Conservation (phyloP, 2,329 filamentous ascomycete species). For the Sclerotinia nivalis region DNA sequence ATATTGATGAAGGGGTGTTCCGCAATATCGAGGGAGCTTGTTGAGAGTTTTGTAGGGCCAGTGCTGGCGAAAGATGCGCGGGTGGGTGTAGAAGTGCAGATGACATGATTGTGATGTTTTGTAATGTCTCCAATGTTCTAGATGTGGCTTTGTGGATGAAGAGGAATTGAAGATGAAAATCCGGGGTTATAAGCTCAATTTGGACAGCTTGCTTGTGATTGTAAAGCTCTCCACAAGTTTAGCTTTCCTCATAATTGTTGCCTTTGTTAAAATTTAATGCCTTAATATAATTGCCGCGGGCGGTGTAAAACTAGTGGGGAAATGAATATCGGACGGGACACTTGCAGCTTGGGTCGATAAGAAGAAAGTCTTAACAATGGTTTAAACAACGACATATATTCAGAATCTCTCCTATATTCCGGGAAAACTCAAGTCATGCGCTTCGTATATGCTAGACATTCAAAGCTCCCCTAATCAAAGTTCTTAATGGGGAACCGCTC, state of each 20-base stretch:
- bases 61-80: conserved; percentile 55
- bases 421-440: conserved; percentile 6
- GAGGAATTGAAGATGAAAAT: neutral
- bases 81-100: conserved; percentile 58
- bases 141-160: conserved; percentile 4
- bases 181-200: conserved; percentile 5
- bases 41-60: conserved; percentile 60
- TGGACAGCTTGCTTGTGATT: conserved; percentile 19
- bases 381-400: neutral
- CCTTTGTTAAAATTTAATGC: neutral
- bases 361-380: neutral
- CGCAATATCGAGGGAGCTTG: conserved; percentile 58
- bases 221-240: conserved; percentile 16
- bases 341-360: conserved; percentile 1
- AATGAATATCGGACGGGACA: conserved; percentile 7
- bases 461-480: conserved; percentile 11
- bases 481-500: conserved; percentile 22
- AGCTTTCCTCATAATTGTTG: conserved; percentile 3
- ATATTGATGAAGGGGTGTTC: conserved; percentile 55
- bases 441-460: neutral
- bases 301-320: conserved; percentile 13
- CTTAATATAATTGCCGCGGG: conserved; percentile 2
- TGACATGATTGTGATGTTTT: conserved; percentile 45
- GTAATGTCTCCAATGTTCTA: neutral
- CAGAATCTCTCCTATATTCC: neutral